These are phyloP conservation scores for Diaporthe batatas DNA, from an alignment of 2,329 filamentous ascomycete genomes.

Conservation along the genomic window DNA sequence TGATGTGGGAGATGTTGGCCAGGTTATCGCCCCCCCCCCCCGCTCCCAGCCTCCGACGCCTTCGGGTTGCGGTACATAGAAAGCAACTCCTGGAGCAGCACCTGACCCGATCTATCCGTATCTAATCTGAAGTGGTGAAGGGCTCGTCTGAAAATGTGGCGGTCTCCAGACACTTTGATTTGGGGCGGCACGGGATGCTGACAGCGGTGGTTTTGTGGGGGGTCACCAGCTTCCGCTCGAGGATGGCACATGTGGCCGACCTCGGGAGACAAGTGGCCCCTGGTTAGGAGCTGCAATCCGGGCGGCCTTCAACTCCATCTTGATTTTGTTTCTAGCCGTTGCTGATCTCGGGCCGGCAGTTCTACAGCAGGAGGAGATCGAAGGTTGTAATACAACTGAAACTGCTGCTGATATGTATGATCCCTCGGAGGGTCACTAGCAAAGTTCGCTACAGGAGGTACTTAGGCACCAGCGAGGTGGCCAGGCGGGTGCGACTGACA, in stretches of 20 bases:
- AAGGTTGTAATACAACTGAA: background rate
- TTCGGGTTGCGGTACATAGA: too few relatives aligned
- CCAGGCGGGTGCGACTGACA: too few relatives aligned
- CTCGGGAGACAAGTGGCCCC: too few relatives aligned
- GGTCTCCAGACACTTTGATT: conserved; percentile 39
- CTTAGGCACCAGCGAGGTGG: too few relatives aligned
- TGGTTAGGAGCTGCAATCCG: too few relatives aligned
- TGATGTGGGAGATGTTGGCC: background rate
- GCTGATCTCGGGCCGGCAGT: background rate
- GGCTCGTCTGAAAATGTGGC: conserved; percentile 46
- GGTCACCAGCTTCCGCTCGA: conserved; percentile 53
- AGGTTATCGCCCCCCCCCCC: conserved; percentile 3
- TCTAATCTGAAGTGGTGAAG: too few relatives aligned
- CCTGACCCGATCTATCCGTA: too few relatives aligned
- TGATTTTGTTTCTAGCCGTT: background rate
- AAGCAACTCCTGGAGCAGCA: too few relatives aligned
- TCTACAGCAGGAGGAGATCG: background rate
- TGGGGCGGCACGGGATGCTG: conserved; percentile 35
- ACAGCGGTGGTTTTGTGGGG: conserved; percentile 45
- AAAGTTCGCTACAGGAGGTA: too few relatives aligned
- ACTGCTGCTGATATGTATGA: too few relatives aligned
- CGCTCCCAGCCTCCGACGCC: background rate
- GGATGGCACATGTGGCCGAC: too few relatives aligned
- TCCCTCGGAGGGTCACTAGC: too few relatives aligned
- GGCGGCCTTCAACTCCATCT: background rate